Evolutionary conservation across 73 alveolate genomes (phyloP).

Genomic region (Paramecium bursaria): DNA sequence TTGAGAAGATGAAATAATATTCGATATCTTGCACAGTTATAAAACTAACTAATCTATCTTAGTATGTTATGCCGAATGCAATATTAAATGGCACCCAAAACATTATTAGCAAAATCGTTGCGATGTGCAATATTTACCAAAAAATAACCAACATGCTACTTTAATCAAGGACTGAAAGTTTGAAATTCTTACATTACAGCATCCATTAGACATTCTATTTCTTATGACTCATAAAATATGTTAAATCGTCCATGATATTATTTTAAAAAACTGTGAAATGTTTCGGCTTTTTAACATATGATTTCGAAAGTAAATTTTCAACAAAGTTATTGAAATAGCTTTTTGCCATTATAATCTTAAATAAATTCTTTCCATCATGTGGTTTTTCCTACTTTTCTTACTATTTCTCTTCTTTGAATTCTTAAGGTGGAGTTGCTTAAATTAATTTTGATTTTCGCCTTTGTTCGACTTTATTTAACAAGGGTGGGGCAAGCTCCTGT

Average conservation of each 20-base stretch:
- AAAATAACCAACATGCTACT: constrained; percentile 30
- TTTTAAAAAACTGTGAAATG: constrained; percentile 27
- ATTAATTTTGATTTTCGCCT: no score
- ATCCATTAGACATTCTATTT: constrained; percentile 1
- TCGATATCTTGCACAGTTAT: constrained; percentile 24
- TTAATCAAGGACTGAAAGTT: constrained; percentile 13
- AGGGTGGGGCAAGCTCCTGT: neutral
- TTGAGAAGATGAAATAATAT: constrained; percentile 32
- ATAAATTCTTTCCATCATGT: neutral
- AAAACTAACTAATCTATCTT: neutral
- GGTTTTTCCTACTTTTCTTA: neutral
- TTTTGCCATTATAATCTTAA: constrained; percentile 20
- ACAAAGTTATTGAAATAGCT: constrained; percentile 47
- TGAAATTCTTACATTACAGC: neutral
- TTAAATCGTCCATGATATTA: constrained; percentile 25
- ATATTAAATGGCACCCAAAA: constrained; percentile 49
- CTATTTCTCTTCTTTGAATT: neutral
- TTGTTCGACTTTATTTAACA: neutral
- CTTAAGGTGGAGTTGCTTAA: no score
- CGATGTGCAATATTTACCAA: constrained; percentile 35
- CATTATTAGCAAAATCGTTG: neutral
- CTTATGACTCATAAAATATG: neutral
- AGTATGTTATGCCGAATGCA: constrained; percentile 13
- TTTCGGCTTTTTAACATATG: constrained; percentile 10
- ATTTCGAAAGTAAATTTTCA: constrained; percentile 1